Percentiles rank a stretch among this genome's conserved stretches.
Evolutionary conservation across 2,329 filamentous ascomycete genomes (phyloP).

Genomic region (Neophaeococcomyces mojaviensis): DNA sequence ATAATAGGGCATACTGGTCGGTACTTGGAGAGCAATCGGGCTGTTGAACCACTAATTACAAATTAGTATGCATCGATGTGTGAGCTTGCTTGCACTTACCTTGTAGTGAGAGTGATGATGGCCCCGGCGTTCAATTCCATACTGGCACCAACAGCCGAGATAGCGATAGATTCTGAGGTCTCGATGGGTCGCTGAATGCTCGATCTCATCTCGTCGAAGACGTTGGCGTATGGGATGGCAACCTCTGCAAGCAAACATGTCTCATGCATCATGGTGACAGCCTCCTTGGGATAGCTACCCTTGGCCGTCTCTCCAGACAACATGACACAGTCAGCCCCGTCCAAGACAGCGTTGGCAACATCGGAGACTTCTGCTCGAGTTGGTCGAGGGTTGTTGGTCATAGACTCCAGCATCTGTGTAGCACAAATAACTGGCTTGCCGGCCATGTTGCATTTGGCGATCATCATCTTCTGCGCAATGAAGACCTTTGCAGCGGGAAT

Average conservation of each 20-base stretch:
- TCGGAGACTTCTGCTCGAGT: conserved; percentile 98
- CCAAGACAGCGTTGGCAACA: conserved; percentile 94
- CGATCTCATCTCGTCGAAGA: conserved; percentile 90
- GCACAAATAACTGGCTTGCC: conserved; percentile 99
- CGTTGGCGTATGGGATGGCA: conserved; percentile 90
- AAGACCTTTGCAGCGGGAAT: conserved; percentile 98
- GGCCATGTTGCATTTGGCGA: conserved; percentile 98
- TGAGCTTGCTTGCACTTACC: conserved; percentile 37
- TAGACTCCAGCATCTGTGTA: conserved; percentile 99
- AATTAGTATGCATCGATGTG: conserved; percentile 16
- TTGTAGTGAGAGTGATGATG: conserved; percentile 93
- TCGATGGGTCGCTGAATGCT: conserved; percentile 75
- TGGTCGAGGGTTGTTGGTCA: conserved; percentile 99
- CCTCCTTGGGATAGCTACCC: conserved; percentile 85
- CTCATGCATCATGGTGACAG: conserved; percentile 96
- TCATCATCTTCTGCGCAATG: conserved; percentile 99
- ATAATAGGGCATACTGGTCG: conserved; percentile 98
- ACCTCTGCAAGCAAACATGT: conserved; percentile 95
- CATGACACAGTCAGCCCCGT: conserved; percentile 99
- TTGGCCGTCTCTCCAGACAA: conserved; percentile 98
- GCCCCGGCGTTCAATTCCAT: conserved; percentile 94
- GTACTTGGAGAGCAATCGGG: conserved; percentile 95
- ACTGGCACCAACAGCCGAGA: conserved; percentile 91
- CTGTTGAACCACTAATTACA: conserved; percentile 67
- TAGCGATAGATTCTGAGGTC: conserved; percentile 88